Base-by-base conservation (phyloP, 495 filamentous ascomycete genomes). In the Aspergillus heteromorphus region DNA sequence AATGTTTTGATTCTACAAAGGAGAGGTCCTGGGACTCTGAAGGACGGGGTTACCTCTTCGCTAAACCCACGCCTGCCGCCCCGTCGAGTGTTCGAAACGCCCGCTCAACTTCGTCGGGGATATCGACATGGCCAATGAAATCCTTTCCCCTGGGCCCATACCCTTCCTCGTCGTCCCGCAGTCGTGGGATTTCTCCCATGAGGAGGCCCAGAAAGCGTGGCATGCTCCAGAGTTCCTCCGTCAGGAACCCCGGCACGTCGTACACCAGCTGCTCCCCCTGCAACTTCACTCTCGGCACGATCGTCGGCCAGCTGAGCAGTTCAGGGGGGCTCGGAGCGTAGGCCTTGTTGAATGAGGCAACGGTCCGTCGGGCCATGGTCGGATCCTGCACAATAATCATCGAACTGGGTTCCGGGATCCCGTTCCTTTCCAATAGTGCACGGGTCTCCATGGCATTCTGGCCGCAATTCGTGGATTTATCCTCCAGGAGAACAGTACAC, bases 381-480 rank as follows among this genome's bases (percentile, higher is more conserved):
- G 71, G 67, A 55, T 74, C 71, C 54, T 74, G 71, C 21, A 67
- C 56, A 16, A 74, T 43, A n/a, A 74, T 45, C 7, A 56, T 49
- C 0, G 59, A 56, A 18, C 19, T 53, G 9, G 59, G 58, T 5
- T 23, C 43, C 1, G 29, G 34, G 2, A 69, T 45, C 0, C 59
- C 67, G 2, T 48, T 45, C 4, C 30, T 43, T 5, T 68, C 68
- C 2, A 74, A 59, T n/a, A 70, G 43, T 5, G 63, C 55, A 3
- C 60, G 51, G 30, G 43, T 66, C 6, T 63, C 49, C 8, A 49
- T 47, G 5, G 71, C 71, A 51, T 74, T 74, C 18, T 55, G 56
- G 2, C 70, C 70, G 45, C 71, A 73, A 49, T 74, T 74, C 1
- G 70, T 73, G 3, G 68, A 71, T 21, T 62, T 34, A 14, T 68